These are phyloP conservation scores for Desmodesmus armatus DNA, from an alignment of 139 green algal species.

Conservation along the genomic window DNA sequence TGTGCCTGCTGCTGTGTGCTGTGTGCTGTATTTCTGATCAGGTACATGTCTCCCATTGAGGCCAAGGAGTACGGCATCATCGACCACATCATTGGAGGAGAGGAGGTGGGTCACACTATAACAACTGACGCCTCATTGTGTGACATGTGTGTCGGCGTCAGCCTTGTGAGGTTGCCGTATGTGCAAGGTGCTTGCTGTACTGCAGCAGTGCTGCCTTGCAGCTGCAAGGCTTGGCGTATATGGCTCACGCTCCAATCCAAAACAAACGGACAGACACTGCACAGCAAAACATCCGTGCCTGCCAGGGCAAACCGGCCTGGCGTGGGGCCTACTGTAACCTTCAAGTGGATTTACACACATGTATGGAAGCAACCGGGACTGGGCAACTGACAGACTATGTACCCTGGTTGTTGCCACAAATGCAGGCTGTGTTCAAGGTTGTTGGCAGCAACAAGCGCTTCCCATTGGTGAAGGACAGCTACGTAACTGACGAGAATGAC, in stretches of 20 bases:
- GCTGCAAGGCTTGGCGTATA: too few species aligned
- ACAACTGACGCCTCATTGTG: too few species aligned
- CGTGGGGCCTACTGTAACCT: background rate
- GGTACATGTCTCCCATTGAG: slow-evolving; percentile 98
- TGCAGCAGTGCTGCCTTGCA: too few species aligned
- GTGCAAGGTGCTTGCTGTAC: too few species aligned
- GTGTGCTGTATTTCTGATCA: slow-evolving; percentile 1
- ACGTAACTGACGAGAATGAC: slow-evolving; percentile 60
- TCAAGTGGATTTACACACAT: too few species aligned
- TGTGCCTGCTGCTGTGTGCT: background rate
- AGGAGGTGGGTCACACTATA: slow-evolving; percentile 69
- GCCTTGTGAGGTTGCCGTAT: too few species aligned
- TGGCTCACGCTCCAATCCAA: too few species aligned
- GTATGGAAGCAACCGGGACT: too few species aligned
- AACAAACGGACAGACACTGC: too few species aligned
- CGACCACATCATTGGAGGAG: slow-evolving; percentile 96
- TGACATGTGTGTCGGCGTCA: too few species aligned
- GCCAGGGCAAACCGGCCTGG: background rate
- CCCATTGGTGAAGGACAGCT: slow-evolving; percentile 62
- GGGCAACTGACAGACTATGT: too few species aligned
- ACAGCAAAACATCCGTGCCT: background rate
- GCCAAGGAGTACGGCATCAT: slow-evolving; percentile 97
- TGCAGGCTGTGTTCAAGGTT: slow-evolving; percentile 58
- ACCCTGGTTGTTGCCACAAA: too few species aligned
- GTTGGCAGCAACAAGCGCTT: slow-evolving; percentile 62